Evolutionary conservation across 2,329 filamentous ascomycete species (phyloP).

Genomic region (Cephalotrichum gorgonifer): DNA sequence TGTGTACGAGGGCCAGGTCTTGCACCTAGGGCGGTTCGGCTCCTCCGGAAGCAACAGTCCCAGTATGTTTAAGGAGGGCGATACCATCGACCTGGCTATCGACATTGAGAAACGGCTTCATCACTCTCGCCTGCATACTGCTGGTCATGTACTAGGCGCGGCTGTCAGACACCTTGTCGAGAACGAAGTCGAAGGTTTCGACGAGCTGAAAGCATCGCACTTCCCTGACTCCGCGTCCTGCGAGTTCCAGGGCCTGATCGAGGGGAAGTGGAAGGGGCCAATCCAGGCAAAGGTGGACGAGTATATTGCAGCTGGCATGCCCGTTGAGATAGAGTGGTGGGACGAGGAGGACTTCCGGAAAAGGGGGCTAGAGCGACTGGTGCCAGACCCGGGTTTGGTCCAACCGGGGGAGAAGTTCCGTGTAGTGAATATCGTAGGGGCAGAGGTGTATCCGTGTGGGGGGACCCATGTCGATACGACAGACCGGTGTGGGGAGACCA

Average conservation of each 20-base stretch:
- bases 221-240: constrained; percentile 57
- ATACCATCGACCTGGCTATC: constrained; percentile 43
- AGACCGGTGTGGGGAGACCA: constrained; percentile 46
- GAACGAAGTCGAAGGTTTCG: constrained; percentile 39
- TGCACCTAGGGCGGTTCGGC: constrained; percentile 54
- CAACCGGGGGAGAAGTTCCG: constrained; percentile 46
- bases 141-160: constrained; percentile 60
- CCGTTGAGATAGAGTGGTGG: constrained; percentile 59
- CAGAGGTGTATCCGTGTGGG: constrained; percentile 63
- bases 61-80: constrained; percentile 29
- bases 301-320: constrained; percentile 42
- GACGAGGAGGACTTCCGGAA: constrained; percentile 47
- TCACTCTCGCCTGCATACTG: constrained; percentile 62
- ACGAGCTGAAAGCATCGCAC: constrained; percentile 63
- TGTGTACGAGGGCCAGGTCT: constrained; percentile 39
- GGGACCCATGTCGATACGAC: constrained; percentile 61
- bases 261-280: constrained; percentile 46
- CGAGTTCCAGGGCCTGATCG: constrained; percentile 59
- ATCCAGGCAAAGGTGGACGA: constrained; percentile 55
- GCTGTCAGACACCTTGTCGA: constrained; percentile 52
- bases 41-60: constrained; percentile 8
- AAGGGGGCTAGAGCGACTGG: constrained; percentile 43
- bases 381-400: constrained; percentile 35
- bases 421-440: constrained; percentile 58
- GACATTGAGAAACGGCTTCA: constrained; percentile 49